Percentiles rank a stretch among this genome's conserved stretches.
Conservation (phyloP, 2,329 filamentous ascomycete genomes). For the Chrysoporthe deuterocubensis region DNA sequence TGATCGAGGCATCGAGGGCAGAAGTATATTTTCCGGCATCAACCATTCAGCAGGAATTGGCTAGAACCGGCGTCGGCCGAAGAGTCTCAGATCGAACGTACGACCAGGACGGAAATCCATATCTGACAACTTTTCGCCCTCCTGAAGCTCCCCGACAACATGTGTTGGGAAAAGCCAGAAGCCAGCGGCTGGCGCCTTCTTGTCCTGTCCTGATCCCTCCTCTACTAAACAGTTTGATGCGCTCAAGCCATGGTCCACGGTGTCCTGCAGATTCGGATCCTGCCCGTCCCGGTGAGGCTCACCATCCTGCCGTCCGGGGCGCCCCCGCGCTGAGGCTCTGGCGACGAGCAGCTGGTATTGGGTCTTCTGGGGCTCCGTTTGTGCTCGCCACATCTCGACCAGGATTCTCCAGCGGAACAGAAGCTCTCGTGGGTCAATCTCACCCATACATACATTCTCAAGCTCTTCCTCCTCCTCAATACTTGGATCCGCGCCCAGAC, state of each 20-base stretch:
- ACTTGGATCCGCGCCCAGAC: slow-evolving; percentile 9
- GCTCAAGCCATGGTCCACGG: not conserved
- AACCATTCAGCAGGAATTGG: too few relatives aligned
- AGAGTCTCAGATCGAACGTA: slow-evolving; percentile 12
- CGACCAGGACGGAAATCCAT: slow-evolving; percentile 12
- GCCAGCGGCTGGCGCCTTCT: not conserved
- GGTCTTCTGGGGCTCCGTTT: slow-evolving; percentile 8
- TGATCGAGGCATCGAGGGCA: too few relatives aligned
- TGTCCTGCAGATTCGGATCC: not conserved
- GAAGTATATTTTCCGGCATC: too few relatives aligned
- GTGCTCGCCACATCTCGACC: slow-evolving; percentile 16
- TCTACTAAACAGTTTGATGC: not conserved
- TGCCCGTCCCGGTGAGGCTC: not conserved
- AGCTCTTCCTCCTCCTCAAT: not conserved
- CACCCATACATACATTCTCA: slow-evolving; percentile 13
- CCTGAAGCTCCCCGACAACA: slow-evolving; percentile 12
- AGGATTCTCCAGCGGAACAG: slow-evolving; percentile 23
- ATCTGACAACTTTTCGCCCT: slow-evolving; percentile 11
- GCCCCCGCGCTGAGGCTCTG: not conserved
- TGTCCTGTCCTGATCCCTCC: not conserved
- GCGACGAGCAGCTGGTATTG: slow-evolving; percentile 17
- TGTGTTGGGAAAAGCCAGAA: slow-evolving; percentile 25
- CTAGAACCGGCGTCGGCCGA: slow-evolving; percentile 14
- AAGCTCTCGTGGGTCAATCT: slow-evolving; percentile 21
- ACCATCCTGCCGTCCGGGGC: too few relatives aligned